Percentiles rank a stretch among this genome's conserved stretches.
Conservation (phyloP, 192 early-diverging fungal species). For the Geranomyces variabilis region DNA sequence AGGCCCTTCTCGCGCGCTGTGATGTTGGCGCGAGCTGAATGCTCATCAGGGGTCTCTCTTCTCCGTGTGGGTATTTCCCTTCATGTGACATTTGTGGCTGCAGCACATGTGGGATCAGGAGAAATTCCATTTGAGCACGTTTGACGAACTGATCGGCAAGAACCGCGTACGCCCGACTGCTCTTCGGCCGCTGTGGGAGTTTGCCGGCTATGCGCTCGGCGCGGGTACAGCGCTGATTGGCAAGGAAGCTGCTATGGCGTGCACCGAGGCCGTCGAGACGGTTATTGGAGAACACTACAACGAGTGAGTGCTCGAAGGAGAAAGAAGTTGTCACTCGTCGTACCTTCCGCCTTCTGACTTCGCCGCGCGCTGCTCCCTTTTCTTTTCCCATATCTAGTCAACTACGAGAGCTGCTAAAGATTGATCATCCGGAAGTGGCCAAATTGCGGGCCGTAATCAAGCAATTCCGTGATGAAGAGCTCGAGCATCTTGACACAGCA, state of each 20-base stretch:
- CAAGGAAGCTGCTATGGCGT: constrained; percentile 97
- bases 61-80: no score
- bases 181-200: constrained; percentile 84
- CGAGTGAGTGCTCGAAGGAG: constrained; percentile 57
- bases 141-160: constrained; percentile 75
- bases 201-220: constrained; percentile 83
- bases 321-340: neutral
- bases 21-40: no score
- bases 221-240: constrained; percentile 85
- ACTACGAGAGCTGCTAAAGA: constrained; percentile 77
- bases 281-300: constrained; percentile 96
- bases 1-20: neutral
- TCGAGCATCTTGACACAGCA: constrained; percentile 91
- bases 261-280: constrained; percentile 97
- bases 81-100: no score
- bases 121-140: constrained; percentile 75
- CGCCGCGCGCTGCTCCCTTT: neutral
- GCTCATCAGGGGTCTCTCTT: neutral
- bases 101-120: constrained; percentile 98
- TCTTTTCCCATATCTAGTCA: constrained; percentile 46
- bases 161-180: constrained; percentile 85
- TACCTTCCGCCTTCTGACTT: neutral
- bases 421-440: constrained; percentile 62
- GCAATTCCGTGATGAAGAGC: constrained; percentile 91
- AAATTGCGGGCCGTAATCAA: constrained; percentile 65